These are phyloP conservation scores for Colletotrichum cereale DNA, from an alignment of 2,329 filamentous ascomycete species.

Conservation along the genomic window DNA sequence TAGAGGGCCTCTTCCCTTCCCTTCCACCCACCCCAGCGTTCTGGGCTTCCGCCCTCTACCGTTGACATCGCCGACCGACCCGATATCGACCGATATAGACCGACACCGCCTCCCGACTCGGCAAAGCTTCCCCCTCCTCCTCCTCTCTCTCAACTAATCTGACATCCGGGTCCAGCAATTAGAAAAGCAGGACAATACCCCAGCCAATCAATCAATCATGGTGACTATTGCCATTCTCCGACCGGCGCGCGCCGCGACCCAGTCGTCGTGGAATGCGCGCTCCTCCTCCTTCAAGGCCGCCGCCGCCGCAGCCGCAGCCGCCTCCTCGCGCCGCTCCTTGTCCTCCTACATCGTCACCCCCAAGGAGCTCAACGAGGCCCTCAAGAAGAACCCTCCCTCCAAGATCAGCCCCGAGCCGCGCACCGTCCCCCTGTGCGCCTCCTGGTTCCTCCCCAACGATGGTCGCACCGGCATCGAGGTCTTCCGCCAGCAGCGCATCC, in stretches of 20 bases:
- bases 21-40: constrained; percentile 17
- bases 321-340: constrained; percentile 63
- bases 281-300: constrained; percentile 49
- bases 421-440: constrained; percentile 89
- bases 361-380: constrained; percentile 81
- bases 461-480: constrained; percentile 82
- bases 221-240: constrained; percentile 57
- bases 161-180: constrained; percentile 7
- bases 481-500: constrained; percentile 87
- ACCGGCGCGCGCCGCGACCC: constrained; percentile 52
- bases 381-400: constrained; percentile 84
- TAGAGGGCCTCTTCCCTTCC: constrained; percentile 11
- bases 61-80: constrained; percentile 27
- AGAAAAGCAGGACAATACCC: neutral
- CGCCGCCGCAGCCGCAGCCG: constrained; percentile 50
- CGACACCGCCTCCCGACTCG: constrained; percentile 22
- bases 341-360: constrained; percentile 90
- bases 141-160: constrained; percentile 11
- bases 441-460: constrained; percentile 98
- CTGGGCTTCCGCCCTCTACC: constrained; percentile 31
- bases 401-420: constrained; percentile 85
- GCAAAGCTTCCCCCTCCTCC: neutral
- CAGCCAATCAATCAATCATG: constrained; percentile 54
- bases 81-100: constrained; percentile 23
- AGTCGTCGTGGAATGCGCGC: constrained; percentile 53